A percentile compares a stretch with the other conserved stretches of the same genome.
Conservation (phyloP, 495 filamentous ascomycete genomes). For the Glutinoglossum americanum region DNA sequence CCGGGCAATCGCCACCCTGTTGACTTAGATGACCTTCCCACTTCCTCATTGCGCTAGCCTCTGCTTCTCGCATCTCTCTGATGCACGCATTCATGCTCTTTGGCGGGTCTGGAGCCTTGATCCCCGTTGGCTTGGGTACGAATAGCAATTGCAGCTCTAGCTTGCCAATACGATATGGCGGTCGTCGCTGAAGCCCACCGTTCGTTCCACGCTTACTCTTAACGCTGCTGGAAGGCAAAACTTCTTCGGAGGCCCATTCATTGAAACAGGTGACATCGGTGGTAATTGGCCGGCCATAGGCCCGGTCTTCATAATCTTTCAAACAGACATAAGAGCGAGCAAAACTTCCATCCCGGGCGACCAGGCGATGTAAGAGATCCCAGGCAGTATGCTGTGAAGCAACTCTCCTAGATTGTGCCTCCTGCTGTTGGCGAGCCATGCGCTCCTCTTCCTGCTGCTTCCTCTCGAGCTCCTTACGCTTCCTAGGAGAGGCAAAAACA, state of each 20-base stretch:
- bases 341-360: conserved; percentile 81
- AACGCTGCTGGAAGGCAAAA: conserved; percentile 42
- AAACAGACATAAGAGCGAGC: conserved; percentile 80
- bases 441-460: conserved; percentile 59
- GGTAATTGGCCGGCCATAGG: conserved; percentile 67
- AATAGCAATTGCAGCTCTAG: conserved; percentile 82
- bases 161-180: conserved; percentile 88
- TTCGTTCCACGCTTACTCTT: conserved; percentile 68
- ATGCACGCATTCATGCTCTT: conserved; percentile 95
- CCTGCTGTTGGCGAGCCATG: conserved; percentile 34
- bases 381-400: conserved; percentile 41
- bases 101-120: conserved; percentile 89
- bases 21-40: conserved; percentile 86
- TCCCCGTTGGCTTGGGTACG: conserved; percentile 74
- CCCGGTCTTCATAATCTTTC: conserved; percentile 69
- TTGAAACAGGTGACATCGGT: conserved; percentile 89
- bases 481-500: conserved; percentile 83
- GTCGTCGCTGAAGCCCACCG: conserved; percentile 35
- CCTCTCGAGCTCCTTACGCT: conserved; percentile 78
- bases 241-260: conserved; percentile 87
- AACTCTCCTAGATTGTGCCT: conserved; percentile 38
- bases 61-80: conserved; percentile 74
- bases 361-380: conserved; percentile 68
- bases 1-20: conserved; percentile 91
- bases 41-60: conserved; percentile 43